These are phyloP conservation scores for Epichloe baconii DNA, from an alignment of 2,329 filamentous ascomycete species.

Conservation along the genomic window DNA sequence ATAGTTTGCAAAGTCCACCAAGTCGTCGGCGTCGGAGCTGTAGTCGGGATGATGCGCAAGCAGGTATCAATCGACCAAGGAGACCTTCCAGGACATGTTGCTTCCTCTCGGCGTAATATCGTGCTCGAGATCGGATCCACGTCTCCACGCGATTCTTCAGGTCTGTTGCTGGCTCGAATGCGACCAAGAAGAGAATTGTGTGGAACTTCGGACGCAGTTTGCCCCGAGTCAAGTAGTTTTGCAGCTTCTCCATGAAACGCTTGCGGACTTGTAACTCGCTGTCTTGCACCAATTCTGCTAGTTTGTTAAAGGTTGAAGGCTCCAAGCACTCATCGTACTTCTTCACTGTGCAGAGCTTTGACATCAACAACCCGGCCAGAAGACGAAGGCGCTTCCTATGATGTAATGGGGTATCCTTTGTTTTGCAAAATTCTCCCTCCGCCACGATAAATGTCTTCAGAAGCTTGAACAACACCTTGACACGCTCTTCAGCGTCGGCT, in stretches of 20 bases:
- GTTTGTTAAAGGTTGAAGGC: slow-evolving; percentile 62
- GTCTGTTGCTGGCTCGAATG: slow-evolving; percentile 70
- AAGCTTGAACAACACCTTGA: slow-evolving; percentile 61
- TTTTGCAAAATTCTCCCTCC: slow-evolving; percentile 69
- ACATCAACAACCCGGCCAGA: slow-evolving; percentile 61
- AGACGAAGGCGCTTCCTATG: slow-evolving; percentile 76
- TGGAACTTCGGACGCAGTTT: slow-evolving; percentile 68
- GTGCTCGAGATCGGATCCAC: slow-evolving; percentile 75
- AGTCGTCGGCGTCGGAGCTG: slow-evolving; percentile 47
- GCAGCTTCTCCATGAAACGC: slow-evolving; percentile 71
- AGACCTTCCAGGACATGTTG: slow-evolving; percentile 63
- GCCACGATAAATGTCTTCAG: slow-evolving; percentile 63
- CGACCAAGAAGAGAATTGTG: slow-evolving; percentile 76
- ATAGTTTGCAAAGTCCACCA: slow-evolving; percentile 76
- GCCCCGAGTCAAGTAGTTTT: slow-evolving; percentile 73
- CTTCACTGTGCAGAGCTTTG: slow-evolving; percentile 74
- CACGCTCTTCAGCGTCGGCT: slow-evolving; percentile 42
- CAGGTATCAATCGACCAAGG: slow-evolving; percentile 72
- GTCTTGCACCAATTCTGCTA: slow-evolving; percentile 76
- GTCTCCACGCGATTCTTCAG: slow-evolving; percentile 67
- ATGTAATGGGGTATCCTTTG: slow-evolving; percentile 57
- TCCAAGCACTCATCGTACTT: slow-evolving; percentile 64
- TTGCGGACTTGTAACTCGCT: slow-evolving; percentile 58
- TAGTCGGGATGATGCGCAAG: slow-evolving; percentile 94
- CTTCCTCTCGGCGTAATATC: slow-evolving; percentile 44